A percentile compares a stretch with the other conserved stretches of the same genome.
Conservation (phyloP, 352 stramenopile species). For the Blastocystis hominis region DNA sequence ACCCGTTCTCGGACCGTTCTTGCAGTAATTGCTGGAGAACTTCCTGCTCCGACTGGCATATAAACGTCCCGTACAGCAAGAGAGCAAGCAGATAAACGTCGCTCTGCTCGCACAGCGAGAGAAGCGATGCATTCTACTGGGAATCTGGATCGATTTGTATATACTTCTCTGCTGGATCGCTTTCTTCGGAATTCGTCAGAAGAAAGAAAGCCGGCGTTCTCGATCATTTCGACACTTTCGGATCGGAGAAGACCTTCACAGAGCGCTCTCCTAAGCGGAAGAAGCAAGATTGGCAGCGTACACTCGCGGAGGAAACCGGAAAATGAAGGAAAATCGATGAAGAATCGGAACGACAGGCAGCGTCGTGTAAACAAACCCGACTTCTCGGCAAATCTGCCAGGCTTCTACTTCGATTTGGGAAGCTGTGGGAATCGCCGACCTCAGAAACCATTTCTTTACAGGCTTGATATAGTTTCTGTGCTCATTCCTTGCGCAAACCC, state of each 20-base stretch:
- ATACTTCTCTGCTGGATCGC: neutral
- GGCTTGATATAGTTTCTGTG: constrained; percentile 1
- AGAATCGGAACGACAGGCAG: neutral
- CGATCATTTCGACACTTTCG: neutral
- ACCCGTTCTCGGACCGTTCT: neutral
- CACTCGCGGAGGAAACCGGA: neutral
- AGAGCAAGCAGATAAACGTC: neutral
- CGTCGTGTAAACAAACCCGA: neutral
- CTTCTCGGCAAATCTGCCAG: neutral
- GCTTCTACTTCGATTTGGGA: constrained; percentile 14
- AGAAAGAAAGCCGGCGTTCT: too few species aligned
- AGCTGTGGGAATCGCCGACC: neutral
- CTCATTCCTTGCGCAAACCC: neutral
- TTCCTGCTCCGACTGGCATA: neutral
- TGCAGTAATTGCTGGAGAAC: neutral
- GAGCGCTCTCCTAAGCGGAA: neutral
- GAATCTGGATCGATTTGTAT: neutral
- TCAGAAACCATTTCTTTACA: constrained; percentile 1
- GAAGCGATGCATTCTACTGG: constrained; percentile 1
- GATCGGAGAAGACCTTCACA: neutral
- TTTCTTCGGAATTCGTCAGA: neutral
- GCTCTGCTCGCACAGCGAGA: neutral
- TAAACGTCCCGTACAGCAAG: neutral
- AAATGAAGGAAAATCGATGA: neutral
- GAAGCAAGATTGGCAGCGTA: neutral